phyloP scores from a whole-genome alignment of 2,329 filamentous ascomycete species.

The Trichoderma semiorbis region DNA sequence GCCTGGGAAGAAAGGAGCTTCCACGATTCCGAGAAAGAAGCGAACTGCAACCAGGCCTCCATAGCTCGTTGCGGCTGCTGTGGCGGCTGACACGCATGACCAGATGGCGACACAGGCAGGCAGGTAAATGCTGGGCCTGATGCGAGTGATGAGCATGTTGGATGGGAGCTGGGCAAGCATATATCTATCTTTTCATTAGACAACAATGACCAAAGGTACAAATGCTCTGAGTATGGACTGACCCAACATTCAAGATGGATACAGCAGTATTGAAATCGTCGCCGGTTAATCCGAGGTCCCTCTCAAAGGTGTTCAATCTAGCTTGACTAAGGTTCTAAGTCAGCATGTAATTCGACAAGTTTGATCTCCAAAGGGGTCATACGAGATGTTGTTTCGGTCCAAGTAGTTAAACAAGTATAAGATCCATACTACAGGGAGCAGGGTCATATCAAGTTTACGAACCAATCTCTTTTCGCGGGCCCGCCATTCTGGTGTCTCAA shows the following conservation, averaged over 20 bases:
- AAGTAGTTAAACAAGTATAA: slow-evolving; percentile 46
- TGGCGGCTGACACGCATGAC: slow-evolving; percentile 44
- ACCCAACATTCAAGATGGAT: slow-evolving; percentile 40
- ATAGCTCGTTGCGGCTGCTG: slow-evolving; percentile 47
- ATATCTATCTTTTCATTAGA: slow-evolving; percentile 22
- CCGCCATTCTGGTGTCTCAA: slow-evolving; percentile 5
- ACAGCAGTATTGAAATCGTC: slow-evolving; percentile 26
- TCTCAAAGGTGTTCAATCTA: neutral
- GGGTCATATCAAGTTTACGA: slow-evolving; percentile 59
- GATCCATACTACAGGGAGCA: slow-evolving; percentile 46
- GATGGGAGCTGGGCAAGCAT: slow-evolving; percentile 41
- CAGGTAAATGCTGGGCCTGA: slow-evolving; percentile 42
- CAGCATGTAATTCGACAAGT: neutral
- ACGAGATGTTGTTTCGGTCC: slow-evolving; percentile 44
- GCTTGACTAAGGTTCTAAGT: neutral
- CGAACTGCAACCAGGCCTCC: slow-evolving; percentile 47
- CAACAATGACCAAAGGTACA: neutral
- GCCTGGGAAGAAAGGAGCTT: slow-evolving; percentile 52
- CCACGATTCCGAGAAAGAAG: slow-evolving; percentile 42
- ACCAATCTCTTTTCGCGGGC: slow-evolving; percentile 52
- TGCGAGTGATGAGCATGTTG: slow-evolving; percentile 44
- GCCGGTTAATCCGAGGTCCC: neutral
- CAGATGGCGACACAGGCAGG: slow-evolving; percentile 24
- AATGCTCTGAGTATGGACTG: neutral
- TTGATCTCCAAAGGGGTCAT: slow-evolving; percentile 22